These are phyloP conservation scores for Fusarium pseudocircinatum DNA, from an alignment of 2,329 filamentous ascomycete genomes.

Conservation along the genomic window DNA sequence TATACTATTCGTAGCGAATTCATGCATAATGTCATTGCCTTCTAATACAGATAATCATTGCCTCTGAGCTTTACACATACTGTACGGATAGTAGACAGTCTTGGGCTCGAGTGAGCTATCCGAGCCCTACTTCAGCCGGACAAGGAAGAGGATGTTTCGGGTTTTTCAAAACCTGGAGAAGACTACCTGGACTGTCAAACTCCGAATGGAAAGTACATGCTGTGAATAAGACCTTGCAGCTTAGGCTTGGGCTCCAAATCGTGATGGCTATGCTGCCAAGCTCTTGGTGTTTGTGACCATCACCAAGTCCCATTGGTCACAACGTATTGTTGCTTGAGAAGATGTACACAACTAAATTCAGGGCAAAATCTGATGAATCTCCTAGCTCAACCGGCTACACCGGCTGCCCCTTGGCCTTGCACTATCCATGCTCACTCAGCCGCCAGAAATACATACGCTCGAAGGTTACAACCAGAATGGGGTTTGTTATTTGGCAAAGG, in stretches of 20 bases:
- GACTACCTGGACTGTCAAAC: neutral
- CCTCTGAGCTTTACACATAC: neutral
- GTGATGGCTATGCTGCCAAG: slow-evolving; percentile 22
- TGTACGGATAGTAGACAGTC: neutral
- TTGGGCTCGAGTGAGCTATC: slow-evolving; percentile 3
- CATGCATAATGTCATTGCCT: neutral
- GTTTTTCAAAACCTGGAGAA: slow-evolving; percentile 30
- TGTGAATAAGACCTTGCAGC: neutral
- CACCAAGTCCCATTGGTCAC: neutral
- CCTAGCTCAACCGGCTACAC: slow-evolving; percentile 19
- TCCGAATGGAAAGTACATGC: neutral
- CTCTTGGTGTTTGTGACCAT: slow-evolving; percentile 3
- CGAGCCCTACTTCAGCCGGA: slow-evolving; percentile 23
- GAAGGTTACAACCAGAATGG: slow-evolving; percentile 24
- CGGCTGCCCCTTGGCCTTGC: slow-evolving; percentile 28
- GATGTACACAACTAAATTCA: slow-evolving; percentile 1
- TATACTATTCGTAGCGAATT: neutral
- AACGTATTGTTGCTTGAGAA: slow-evolving; percentile 6
- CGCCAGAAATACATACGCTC: slow-evolving; percentile 7
- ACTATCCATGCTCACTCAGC: slow-evolving; percentile 34
- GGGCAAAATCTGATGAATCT: slow-evolving; percentile 12
- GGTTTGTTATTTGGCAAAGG: neutral
- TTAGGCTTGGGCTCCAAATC: neutral
- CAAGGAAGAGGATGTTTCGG: slow-evolving; percentile 7
- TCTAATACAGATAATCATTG: neutral